Base-by-base conservation (phyloP, 495 filamentous ascomycete species). In the Hyaloscypha finlandica region DNA sequence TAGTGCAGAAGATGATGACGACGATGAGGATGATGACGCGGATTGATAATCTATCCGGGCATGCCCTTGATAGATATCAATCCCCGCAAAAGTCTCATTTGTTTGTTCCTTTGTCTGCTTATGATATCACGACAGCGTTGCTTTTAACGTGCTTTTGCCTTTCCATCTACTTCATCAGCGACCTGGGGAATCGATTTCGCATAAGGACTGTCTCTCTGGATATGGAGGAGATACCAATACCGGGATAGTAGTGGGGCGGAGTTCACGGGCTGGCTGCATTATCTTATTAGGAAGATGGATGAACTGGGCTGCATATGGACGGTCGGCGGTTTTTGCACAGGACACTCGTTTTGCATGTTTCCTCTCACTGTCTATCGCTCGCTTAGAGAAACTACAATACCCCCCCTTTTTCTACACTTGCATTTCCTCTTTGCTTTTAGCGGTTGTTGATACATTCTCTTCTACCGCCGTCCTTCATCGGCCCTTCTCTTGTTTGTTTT, bases 21-120 rank as follows among this genome's bases (percentile, higher is more conserved):
- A 84, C 6, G 83, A 83, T 6, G 81, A 83, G 22, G 82, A 85
- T 3, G 83, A 85, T 51, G 81, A 78, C 35, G 77, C 77, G 37
- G 78, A 81, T 42, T 78, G 16, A 48, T 48, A 6, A 48, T 4
- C 16, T 48, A 4, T 48, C 11, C 4, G 16, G 16, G 11, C 11
- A 16, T 19, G 4, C 16, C 42, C 42, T 19, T 1, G 11, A 48
- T 48, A 48, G 42, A 48, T 48, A 14, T 48, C 42, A 3, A 16
- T 53, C 39, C 29, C 52, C 11, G 22, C 19, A 66, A 53, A 59
- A 53, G 57, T 39, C 59, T 63, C 65, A 12, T 66, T 61, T 62
- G 30, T 69, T 58, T 59, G 58, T 64, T 67, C 57, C 25, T 68
- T 69, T 60, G 61, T 67, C 59, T 69, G 61, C 52, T 74, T 64